Base-by-base conservation (phyloP, 225 moss, liverwort and hornwort species). In the Lunularia cruciata region DNA sequence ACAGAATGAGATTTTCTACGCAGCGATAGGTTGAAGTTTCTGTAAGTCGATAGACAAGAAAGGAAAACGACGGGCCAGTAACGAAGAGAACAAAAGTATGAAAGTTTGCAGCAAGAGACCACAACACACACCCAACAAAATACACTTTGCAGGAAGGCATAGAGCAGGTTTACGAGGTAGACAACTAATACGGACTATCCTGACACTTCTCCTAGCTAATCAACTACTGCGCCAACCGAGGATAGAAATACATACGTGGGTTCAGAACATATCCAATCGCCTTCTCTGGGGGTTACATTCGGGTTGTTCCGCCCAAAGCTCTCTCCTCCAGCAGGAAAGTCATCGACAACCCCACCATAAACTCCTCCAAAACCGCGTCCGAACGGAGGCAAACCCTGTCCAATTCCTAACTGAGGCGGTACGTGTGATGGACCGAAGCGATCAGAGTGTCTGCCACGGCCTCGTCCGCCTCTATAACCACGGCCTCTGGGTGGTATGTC, bases 261-360 rank as follows among this genome's bases (percentile, higher is more conserved):
- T 76, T 98, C 96, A 34, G 96, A 90, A 78, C 96, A 98, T 74
- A 98, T 98, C 96, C 96, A 98, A 43, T 98, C 96, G 8, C 96
- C 96, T 86, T 98, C 96, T 71, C 96, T 84, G 12, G 96, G 96
- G 9, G 96, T 92, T 33, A 98, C 96, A 61, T 98, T 98, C 11
- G 96, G 96, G 73, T 98, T 98, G 72, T 98, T 98, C 19, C 96
- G 89, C 22, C 96, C 96, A 52, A 92, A 98, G 75, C 92, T 98
- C 70, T 98, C 96, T 33, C 96, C 96, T 49, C 92, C 89, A 52
- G 90, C 82, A 33, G 92, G 90, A 27, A 98, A 87, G 14, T 98
- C 96, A 35, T 84, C 86, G 8, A 82, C 86, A 27, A 76, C 85
- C 35, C 87, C 92, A 34, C 86, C 85, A 53, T 72, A 59, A 32